Evolutionary conservation across 2,329 filamentous ascomycete genomes (phyloP).

Genomic region (Penicillium sp.): DNA sequence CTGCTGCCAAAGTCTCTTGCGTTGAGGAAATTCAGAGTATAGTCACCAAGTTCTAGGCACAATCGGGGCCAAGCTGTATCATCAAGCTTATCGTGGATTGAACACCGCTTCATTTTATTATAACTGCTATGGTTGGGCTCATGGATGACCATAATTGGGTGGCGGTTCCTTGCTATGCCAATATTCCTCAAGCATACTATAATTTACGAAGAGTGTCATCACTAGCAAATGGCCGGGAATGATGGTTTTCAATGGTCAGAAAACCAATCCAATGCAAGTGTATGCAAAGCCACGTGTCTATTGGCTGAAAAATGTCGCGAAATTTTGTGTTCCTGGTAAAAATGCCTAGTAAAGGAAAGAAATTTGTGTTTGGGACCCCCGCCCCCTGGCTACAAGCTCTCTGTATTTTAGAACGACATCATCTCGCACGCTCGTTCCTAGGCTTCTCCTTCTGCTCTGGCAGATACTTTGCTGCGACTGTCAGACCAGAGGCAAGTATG

Average conservation of each 20-base stretch:
- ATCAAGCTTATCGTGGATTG: slow-evolving; percentile 49
- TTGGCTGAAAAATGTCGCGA: background rate
- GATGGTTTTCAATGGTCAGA: background rate
- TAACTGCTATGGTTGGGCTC: slow-evolving; percentile 49
- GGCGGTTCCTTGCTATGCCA: slow-evolving; percentile 56
- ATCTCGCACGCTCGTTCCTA: background rate
- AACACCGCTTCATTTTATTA: slow-evolving; percentile 36
- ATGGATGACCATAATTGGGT: slow-evolving; percentile 49
- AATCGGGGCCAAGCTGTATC: slow-evolving; percentile 40
- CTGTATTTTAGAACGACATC: background rate
- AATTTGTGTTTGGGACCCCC: no score
- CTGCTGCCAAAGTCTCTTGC: slow-evolving; percentile 31
- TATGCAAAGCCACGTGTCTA: background rate
- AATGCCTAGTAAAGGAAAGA: background rate
- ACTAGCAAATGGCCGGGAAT: background rate
- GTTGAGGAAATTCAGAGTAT: slow-evolving; percentile 36
- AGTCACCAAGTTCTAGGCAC: slow-evolving; percentile 37
- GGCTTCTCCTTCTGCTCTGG: slow-evolving; percentile 19
- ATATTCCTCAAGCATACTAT: slow-evolving; percentile 43
- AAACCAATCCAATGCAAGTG: background rate
- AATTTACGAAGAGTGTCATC: slow-evolving; percentile 6
- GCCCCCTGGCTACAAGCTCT: background rate
- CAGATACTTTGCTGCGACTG: slow-evolving; percentile 30
- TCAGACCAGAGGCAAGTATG: slow-evolving; percentile 41
- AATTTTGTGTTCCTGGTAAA: background rate